Evolutionary conservation across 1,139 yeast genomes (phyloP), one percentile per base, ranked within the genome.

Genomic region (Geotrichum restrictum): DNA sequence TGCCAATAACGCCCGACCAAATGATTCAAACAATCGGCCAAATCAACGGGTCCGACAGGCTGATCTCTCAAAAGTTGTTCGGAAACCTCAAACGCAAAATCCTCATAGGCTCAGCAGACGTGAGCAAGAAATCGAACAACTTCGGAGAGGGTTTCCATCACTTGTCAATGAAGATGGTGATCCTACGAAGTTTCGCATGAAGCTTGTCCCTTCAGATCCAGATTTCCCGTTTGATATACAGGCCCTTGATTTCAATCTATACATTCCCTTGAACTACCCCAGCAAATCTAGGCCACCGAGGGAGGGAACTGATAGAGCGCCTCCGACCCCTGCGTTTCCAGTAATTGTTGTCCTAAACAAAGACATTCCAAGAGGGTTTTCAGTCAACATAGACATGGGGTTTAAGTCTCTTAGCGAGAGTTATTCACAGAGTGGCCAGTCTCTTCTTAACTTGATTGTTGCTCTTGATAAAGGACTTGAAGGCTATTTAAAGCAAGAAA

Each of bases 291-390:
- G 29, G 14, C 22, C 45, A 27, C 38, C 40, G 19, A 14, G 27
- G 18, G 45, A 33, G 21, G 44, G 44, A 21, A 18, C 34, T 11
- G 29, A 22, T 21, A 18, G 24, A 27, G 14, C 19, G 22, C 16
- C 45, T 10, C 32, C 40, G 11, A 4, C 37, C n/a, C 40, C 49
- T 5, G 50, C 51, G 5, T 59, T 60, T 6, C 59, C 58, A 6
- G 27, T 49, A 27, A 62, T 74, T 37, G 50, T 55, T 19, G 84
- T 86, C 3, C 70, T 81, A 48, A 84, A 84, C 64, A 76, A 77
- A 24, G 88, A 83, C 42, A 82, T 85, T n/a, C 89, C 93, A 1
- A 71, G 82, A 55, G 93, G 93, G 0, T 82, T 70, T 64, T 79
- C 88, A 13, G 73, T 79, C 14, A 85, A 85, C 60, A 73, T 85